Conservation (phyloP, 2,329 filamentous ascomycete genomes). For the Calonectria ilicicola region DNA sequence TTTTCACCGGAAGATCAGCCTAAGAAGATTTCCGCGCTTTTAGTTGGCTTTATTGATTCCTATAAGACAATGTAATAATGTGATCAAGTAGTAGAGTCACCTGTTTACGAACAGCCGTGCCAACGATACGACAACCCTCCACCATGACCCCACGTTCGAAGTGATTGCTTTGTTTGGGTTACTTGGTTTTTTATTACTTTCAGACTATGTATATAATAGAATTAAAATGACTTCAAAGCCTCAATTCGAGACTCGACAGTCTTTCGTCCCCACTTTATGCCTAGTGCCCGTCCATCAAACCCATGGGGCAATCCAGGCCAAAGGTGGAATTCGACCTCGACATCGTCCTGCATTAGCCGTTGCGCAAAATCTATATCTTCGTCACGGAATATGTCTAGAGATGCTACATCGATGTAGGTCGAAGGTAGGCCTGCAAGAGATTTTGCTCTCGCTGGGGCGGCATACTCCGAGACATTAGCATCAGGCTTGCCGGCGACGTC, state of each 20-base stretch:
- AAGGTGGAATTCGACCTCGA: slow-evolving; percentile 39
- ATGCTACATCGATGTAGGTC: slow-evolving; percentile 34
- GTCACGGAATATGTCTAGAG: slow-evolving; percentile 34
- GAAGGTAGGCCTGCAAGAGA: slow-evolving; percentile 25
- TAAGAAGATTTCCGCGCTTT: slow-evolving; percentile 28
- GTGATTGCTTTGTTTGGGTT: not conserved
- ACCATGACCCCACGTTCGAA: too few relatives aligned
- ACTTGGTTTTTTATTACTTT: not conserved
- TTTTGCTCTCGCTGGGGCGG: slow-evolving; percentile 31
- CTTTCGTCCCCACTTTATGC: slow-evolving; percentile 28
- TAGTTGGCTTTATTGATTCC: slow-evolving; percentile 23
- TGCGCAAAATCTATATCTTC: slow-evolving; percentile 33
- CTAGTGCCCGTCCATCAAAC: slow-evolving; percentile 31
- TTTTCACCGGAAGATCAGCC: slow-evolving; percentile 48
- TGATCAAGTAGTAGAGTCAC: not conserved
- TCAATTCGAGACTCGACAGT: slow-evolving; percentile 24
- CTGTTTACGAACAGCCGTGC: not conserved
- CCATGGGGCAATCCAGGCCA: slow-evolving; percentile 37
- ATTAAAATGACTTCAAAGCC: slow-evolving; percentile 28
- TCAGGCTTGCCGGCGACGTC: slow-evolving; percentile 28
- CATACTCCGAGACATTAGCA: slow-evolving; percentile 31
- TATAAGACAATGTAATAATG: too few relatives aligned
- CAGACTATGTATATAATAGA: too few relatives aligned
- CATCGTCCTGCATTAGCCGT: slow-evolving; percentile 32
- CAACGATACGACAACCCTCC: not conserved